phyloP scores from a whole-genome alignment of 805 yeast species.

The Candida ortonii region DNA sequence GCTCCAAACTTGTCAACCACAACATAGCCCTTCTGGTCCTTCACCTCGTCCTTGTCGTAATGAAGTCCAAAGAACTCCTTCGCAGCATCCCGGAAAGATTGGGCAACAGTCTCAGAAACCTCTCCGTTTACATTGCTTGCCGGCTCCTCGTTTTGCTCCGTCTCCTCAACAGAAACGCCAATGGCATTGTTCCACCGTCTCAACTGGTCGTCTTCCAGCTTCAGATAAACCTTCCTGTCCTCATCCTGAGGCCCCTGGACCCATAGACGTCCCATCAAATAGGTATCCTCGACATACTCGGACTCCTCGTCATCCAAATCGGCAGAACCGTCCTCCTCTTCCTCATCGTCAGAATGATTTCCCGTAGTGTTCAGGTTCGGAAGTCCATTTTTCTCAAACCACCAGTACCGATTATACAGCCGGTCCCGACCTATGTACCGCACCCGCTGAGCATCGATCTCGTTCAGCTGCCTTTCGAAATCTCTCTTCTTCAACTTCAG shows the following conservation, averaged over 20 bases:
- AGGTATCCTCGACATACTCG: conserved; percentile 53
- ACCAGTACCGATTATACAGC: conserved; percentile 86
- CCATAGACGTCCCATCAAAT: conserved; percentile 39
- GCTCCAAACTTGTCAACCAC: conserved; percentile 39
- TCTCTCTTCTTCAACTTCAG: conserved; percentile 47
- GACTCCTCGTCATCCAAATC: conserved; percentile 40
- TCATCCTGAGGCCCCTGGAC: conserved; percentile 78
- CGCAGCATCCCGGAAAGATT: conserved; percentile 27
- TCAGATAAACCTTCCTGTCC: conserved; percentile 34
- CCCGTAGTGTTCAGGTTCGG: conserved; percentile 39
- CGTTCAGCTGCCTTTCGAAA: conserved; percentile 60
- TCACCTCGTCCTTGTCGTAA: conserved; percentile 27
- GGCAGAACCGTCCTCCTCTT: conserved; percentile 29
- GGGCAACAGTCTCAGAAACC: background rate
- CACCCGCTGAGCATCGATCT: conserved; percentile 74
- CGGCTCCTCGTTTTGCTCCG: background rate
- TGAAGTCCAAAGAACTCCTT: conserved; percentile 31
- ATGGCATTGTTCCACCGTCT: conserved; percentile 25
- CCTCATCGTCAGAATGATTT: conserved; percentile 26
- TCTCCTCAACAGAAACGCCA: conserved; percentile 3
- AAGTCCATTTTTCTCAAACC: conserved; percentile 87
- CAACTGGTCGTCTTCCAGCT: conserved; percentile 39
- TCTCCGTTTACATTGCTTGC: conserved; percentile 5
- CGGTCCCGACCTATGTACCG: conserved; percentile 79
- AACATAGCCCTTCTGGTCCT: conserved; percentile 21